A percentile compares a stretch with the other conserved stretches of the same genome.
Conservation (phyloP, 148 eudicot genomes). For the Nyssa sinensis region DNA sequence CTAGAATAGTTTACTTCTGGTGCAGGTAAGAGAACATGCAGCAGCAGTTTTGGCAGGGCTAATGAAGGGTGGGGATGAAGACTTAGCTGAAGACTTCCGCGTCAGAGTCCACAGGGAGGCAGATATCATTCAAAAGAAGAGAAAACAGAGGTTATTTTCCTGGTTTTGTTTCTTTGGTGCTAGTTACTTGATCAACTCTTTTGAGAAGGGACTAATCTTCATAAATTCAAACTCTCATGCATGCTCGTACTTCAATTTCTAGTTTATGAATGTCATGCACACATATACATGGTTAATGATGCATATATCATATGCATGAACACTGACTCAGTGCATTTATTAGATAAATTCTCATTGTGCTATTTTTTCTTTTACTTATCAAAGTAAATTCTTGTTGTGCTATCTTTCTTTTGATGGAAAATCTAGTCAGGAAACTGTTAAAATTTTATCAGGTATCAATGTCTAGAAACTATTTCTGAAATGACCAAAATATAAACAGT, state of each 20-base stretch:
- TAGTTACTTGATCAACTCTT: neutral
- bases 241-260: neutral
- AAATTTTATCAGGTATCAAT: too few species aligned
- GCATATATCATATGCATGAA: too few species aligned
- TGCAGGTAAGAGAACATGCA: conserved; percentile 98
- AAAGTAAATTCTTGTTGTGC: too few species aligned
- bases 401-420: too few species aligned
- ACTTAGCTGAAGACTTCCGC: conserved; percentile 67
- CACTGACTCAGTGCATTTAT: too few species aligned
- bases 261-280: too few species aligned
- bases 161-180: conserved; percentile 9
- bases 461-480: too few species aligned
- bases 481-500: too few species aligned
- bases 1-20: conserved; percentile 11
- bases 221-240: neutral
- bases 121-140: conserved; percentile 49
- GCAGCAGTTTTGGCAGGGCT: conserved; percentile 97
- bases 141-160: conserved; percentile 69
- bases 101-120: conserved; percentile 77
- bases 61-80: conserved; percentile 88
- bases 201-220: neutral
- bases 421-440: too few species aligned
- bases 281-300: neutral
- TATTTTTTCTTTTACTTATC: too few species aligned
- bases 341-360: too few species aligned